phyloP scores from a whole-genome alignment of 2,329 filamentous ascomycete species.

The Botrytis deweyae region DNA sequence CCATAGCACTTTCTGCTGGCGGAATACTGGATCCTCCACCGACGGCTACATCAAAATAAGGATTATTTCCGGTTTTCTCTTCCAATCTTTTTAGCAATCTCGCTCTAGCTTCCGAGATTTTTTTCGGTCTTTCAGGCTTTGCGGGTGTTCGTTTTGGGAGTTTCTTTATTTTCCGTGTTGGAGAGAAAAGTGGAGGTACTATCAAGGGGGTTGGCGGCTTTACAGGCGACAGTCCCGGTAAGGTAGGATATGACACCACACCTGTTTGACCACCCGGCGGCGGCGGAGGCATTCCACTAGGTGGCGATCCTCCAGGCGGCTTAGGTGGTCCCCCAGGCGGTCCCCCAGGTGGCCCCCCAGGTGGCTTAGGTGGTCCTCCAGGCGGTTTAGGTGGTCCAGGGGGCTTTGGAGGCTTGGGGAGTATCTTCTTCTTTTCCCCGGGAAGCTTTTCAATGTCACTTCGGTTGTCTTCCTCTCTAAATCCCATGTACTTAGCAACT shows the following conservation, averaged over 20 bases:
- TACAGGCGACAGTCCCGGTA: background rate
- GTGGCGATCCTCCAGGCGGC: background rate
- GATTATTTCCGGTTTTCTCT: background rate
- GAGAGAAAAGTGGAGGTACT: background rate
- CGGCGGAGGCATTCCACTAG: background rate
- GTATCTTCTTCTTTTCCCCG: background rate
- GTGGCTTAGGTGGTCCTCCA: background rate
- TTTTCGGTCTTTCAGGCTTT: background rate
- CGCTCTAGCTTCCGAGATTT: background rate
- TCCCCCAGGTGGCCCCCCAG: background rate
- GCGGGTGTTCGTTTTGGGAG: background rate
- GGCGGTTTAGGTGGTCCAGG: background rate
- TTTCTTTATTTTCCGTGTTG: background rate
- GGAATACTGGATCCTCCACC: background rate
- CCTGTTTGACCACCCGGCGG: background rate
- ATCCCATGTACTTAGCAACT: slow-evolving; percentile 6
- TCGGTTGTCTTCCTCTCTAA: background rate
- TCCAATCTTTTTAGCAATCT: background rate
- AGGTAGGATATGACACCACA: background rate
- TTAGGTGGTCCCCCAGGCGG: background rate
- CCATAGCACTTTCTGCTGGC: background rate
- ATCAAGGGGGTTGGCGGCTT: background rate
- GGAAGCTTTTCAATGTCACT: slow-evolving; percentile 11
- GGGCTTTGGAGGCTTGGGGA: background rate
- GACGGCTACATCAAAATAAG: background rate